Conservation (phyloP, 2,329 filamentous ascomycete genomes). For the Colletotrichum eleusines region DNA sequence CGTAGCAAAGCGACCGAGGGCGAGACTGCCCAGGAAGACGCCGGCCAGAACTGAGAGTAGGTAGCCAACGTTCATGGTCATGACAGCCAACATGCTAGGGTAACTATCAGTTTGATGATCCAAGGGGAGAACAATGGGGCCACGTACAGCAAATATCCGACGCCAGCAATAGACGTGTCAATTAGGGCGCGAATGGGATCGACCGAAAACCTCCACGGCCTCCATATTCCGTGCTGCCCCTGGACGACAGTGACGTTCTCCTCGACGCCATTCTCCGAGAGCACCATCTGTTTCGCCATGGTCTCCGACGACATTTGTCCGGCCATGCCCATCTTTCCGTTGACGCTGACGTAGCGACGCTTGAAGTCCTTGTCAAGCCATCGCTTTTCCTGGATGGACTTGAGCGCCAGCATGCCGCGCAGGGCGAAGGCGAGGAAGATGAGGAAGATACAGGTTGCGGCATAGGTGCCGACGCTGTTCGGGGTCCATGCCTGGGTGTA, state of each 20-base stretch:
- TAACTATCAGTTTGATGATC: not conserved
- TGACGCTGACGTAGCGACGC: slow-evolving; percentile 81
- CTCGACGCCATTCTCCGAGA: slow-evolving; percentile 83
- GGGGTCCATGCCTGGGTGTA: slow-evolving; percentile 81
- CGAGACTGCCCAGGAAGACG: slow-evolving; percentile 87
- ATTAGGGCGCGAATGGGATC: slow-evolving; percentile 80
- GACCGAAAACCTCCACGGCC: slow-evolving; percentile 85
- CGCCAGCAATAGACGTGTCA: slow-evolving; percentile 78
- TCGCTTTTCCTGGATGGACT: slow-evolving; percentile 69
- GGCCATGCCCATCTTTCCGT: slow-evolving; percentile 70
- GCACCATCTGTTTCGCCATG: slow-evolving; percentile 72
- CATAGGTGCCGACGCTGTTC: slow-evolving; percentile 76
- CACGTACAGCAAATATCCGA: slow-evolving; percentile 88
- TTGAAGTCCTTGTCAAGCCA: slow-evolving; percentile 80
- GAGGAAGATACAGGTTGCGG: slow-evolving; percentile 92
- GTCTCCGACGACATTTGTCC: slow-evolving; percentile 70
- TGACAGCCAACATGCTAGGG: slow-evolving; percentile 87
- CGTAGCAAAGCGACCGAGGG: slow-evolving; percentile 76
- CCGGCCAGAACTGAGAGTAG: slow-evolving; percentile 84
- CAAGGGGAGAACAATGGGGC: not conserved
- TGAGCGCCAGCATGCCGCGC: slow-evolving; percentile 78
- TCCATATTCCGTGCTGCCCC: slow-evolving; percentile 62
- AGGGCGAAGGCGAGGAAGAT: slow-evolving; percentile 79
- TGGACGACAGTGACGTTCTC: slow-evolving; percentile 82
- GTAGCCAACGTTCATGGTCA: slow-evolving; percentile 90